These are phyloP conservation scores for Lycium ferocissimum DNA, from an alignment of 257 asterid genomes.

Conservation along the genomic window DNA sequence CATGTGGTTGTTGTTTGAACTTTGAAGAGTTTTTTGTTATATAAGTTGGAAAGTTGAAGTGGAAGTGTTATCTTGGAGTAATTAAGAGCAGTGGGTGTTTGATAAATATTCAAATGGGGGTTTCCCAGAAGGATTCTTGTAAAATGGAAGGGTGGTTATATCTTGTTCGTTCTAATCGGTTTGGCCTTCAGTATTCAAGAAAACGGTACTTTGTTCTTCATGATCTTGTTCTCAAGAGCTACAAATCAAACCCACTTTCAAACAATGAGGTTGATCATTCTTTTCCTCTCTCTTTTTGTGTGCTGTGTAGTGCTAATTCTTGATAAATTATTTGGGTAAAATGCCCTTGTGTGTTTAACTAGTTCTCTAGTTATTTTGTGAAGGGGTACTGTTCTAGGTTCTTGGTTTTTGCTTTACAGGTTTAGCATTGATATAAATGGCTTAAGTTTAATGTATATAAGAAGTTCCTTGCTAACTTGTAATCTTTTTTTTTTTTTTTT, in stretches of 20 bases:
- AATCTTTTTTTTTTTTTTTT: not conserved
- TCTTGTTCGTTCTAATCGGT: constrained; percentile 81
- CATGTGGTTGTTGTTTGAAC: not conserved
- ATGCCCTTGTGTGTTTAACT: not conserved
- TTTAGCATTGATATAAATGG: not conserved
- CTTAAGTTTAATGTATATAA: not conserved
- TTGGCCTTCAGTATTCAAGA: constrained; percentile 89
- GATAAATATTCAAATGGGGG: constrained; percentile 45
- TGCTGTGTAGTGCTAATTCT: not conserved
- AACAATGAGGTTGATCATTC: constrained; percentile 56
- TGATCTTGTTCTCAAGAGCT: constrained; percentile 83
- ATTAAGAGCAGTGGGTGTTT: not conserved
- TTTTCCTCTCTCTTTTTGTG: not conserved
- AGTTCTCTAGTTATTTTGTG: not conserved
- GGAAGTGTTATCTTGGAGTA: not conserved
- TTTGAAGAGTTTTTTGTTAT: not conserved
- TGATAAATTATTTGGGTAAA: not conserved
- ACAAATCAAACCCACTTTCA: constrained; percentile 76
- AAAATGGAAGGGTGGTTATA: constrained; percentile 96
- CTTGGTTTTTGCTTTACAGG: not conserved
- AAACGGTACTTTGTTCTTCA: constrained; percentile 91
- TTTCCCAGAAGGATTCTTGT: constrained; percentile 60
- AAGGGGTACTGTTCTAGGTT: not conserved
- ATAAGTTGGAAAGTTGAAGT: not conserved
- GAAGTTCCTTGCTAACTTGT: not conserved